Conservation (phyloP, 2,329 filamentous ascomycete species). For the Calycina herbarum region DNA sequence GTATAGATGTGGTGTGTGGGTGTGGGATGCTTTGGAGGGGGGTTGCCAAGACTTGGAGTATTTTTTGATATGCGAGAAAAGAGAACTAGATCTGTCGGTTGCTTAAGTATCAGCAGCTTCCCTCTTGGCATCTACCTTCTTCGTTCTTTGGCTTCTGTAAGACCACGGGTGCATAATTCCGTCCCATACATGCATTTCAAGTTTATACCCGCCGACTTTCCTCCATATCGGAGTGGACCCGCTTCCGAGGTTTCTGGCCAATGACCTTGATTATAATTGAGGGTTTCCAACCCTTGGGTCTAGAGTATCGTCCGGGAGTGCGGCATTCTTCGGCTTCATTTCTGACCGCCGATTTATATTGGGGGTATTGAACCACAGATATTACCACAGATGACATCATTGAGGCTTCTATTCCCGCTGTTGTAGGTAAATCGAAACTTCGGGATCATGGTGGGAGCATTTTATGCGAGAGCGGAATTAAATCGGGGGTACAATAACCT, state of each 20-base stretch:
- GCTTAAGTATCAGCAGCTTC: conserved; percentile 3
- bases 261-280: background rate
- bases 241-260: background rate
- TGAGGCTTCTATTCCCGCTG: background rate
- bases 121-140: background rate
- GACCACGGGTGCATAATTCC: conserved; percentile 4
- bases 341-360: background rate
- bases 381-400: conserved; percentile 5
- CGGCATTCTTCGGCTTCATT: conserved; percentile 2
- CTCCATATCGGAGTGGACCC: background rate
- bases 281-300: background rate
- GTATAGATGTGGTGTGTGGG: background rate
- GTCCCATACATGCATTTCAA: background rate
- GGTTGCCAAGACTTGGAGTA: background rate
- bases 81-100: conserved; percentile 1
- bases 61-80: background rate
- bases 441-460: background rate
- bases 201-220: background rate
- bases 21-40: background rate
- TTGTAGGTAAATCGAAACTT: background rate
- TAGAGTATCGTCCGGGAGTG: background rate
- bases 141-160: conserved; percentile 1
- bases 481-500: background rate
- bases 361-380: background rate
- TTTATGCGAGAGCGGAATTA: background rate